Evolutionary conservation across 2,329 filamentous ascomycete species (phyloP).

Genomic region (Cladorrhinum sp.): DNA sequence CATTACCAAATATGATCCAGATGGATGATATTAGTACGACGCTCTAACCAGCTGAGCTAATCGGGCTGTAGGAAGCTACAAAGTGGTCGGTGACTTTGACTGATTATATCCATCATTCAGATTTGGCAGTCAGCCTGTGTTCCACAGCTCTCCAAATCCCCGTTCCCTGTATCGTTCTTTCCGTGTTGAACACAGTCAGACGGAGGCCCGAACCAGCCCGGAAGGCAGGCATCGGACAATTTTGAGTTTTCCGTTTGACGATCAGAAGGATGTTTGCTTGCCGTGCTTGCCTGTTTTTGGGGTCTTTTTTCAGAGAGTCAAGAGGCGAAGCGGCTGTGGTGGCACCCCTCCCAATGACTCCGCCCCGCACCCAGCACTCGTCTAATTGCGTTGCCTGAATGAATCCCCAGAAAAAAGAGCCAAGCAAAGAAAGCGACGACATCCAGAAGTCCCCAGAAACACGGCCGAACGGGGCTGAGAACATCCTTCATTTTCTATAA

Average conservation of each 20-base stretch:
- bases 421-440: slow-evolving; percentile 7
- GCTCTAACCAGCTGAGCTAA: slow-evolving; percentile 31
- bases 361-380: neutral
- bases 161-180: neutral
- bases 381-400: neutral
- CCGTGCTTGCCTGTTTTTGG: neutral
- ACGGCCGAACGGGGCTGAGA: slow-evolving; percentile 14
- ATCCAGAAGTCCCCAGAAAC: slow-evolving; percentile 11
- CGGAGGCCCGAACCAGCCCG: too few relatives aligned
- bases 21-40: slow-evolving; percentile 27
- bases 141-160: neutral
- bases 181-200: neutral
- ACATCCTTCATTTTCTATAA: neutral
- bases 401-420: neutral
- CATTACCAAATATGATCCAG: slow-evolving; percentile 23
- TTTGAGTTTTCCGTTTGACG: neutral
- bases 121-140: too few relatives aligned
- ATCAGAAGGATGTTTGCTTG: neutral
- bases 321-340: neutral
- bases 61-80: too few relatives aligned
- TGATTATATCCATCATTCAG: too few relatives aligned
- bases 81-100: too few relatives aligned
- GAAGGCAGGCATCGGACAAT: neutral
- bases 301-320: neutral
- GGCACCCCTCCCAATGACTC: neutral